Base-by-base conservation (phyloP, 805 yeast genomes). In the Alloascoidea hylecoeti region DNA sequence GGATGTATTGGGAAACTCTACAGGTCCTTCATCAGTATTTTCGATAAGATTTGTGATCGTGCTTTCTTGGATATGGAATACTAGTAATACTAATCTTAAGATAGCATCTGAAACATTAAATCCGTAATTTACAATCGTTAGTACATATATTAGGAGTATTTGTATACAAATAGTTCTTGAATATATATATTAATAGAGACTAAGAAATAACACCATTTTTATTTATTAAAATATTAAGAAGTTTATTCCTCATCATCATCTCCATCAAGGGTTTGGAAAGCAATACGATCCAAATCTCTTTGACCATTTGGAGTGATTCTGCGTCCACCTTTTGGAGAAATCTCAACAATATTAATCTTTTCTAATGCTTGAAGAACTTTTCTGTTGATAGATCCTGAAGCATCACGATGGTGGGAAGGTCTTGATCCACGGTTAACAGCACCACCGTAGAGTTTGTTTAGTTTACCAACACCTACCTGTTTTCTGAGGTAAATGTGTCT, bases 261-360 rank as follows among this genome's bases (percentile, higher is more conserved):
- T 61, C 75, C 76, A 72, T 81, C 92, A 67, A 81, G 76, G 63
- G 92, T 81, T 71, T 81, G 92, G 65, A 92, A 92, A 63, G 94
- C 94, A 68, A 82, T 82, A 80, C 94, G 89, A 70, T 82, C 94
- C 70, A 82, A 82, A 74, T 82, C 94, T 81, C 94, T 82, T 71
- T 82, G 92, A 68, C 94, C 94, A 70, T 82, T 80, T 63, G 79
- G 89, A 48, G 92, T 78, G 75, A 82, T 82, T 72, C 79, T 80
- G 81, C 94, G 81, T 23, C 30, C 30, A 69, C 94, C 94, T 68
- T 94, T 94, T 70, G 81, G 81, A 70, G 86, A 80, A 62, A 77
- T 72, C 70, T 82, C 94, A 57, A 82, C 71, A 53, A 82, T 83
- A 69, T 94, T 92, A 51, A 82, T 78, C 70, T 81, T 81, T 72